Evolutionary conservation across 1,284 basidiomycete species (phyloP), one percentile per base, ranked within the genome.

Genomic region (Fomitopsis schrenkii): DNA sequence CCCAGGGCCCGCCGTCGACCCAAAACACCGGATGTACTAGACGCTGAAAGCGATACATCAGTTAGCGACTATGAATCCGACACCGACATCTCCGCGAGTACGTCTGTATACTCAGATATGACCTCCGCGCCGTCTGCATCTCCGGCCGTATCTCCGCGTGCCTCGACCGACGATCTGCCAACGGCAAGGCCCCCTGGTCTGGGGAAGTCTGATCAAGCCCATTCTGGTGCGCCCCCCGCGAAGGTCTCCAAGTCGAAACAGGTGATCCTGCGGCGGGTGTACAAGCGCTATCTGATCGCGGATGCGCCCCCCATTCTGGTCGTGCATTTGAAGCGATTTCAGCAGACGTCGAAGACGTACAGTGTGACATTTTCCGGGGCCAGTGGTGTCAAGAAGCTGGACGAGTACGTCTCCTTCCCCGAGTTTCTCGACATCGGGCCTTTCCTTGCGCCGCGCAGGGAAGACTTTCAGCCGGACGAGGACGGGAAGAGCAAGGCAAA

Each of bases 261-360:
- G 50, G 83, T 88, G 60, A 80, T 97, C 56, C 81, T 91, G 72
- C 86, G 93, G 1, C 82, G 91, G 7, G 94, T 94, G 15, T 94
- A 93, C 77, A 98, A 98, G 76, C 90, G 95, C 8, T 98, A 97
- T 74, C 86, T 98, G 62, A 93, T 98, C 69, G 85, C 90, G 5
- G 84, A 83, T 0, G 89, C 93, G 0, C 95, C 95, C 0, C 93
- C 94, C 0, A 85, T 97, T 35, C 84, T 98, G 61, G 92, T 97
- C 58, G 85, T 98, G 63, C 95, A 98, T 68, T 82, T 97, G 57
- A 98, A 97, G 78, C 84, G 95, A 38, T 98, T 98, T 78, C 93
- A 96, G 74, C 93, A 95, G 73, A 74, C 83, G 55, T 73, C 78
- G 60, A 79, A 80, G 75, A 70, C 73, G 50, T 76, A 81, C 41